Evolutionary conservation across 805 yeast genomes (phyloP), one percentile per base, ranked within the genome.

Genomic region (Candida sakaeoensis): DNA sequence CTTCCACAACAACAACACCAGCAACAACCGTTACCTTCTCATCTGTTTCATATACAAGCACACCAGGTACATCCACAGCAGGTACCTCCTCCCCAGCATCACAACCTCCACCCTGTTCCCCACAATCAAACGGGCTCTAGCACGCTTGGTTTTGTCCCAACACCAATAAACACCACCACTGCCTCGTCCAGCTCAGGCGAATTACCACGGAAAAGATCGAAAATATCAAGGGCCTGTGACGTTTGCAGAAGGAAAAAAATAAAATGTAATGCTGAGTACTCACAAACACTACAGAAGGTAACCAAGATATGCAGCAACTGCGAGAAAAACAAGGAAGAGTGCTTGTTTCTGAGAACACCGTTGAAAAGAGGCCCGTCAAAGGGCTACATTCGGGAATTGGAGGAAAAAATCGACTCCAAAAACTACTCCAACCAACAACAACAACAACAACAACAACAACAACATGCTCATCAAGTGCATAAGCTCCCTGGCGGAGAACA

Each of bases 171-270:
- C 39, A 17, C 14, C 19, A 12, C 30, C 25, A 28, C 12, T 25
- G 23, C 21, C 16, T 25, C 13, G 21, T 24, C 12, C 13, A 18
- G 31, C 8, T 12, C 29, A 8, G 21, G 19, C 2, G 40, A 50
- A 36, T 55, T 44, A 5, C 68, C 71, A 14, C 68, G 85, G 36
- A 82, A 82, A 52, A 52, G 90, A 41, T 72, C 83, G 7, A 85
- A 85, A 55, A 88, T 84, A 0, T 82, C 89, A 1, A 60, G 95
- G 39, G 93, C 91, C 2, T 85, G 95, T 55, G 95, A 85, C 55
- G 80, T 82, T 40, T 85, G 93, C 57, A 70, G 93, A 26, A 69
- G 84, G 33, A 82, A 83, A 57, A 85, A 85, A 54, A 72, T 84
- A 16, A 70, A 77, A 40, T 85, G 95, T 61, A 80, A 84, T 55